These are phyloP conservation scores for Flaveria robusta DNA, from an alignment of 129 eudicot genomes.

Conservation along the genomic window DNA sequence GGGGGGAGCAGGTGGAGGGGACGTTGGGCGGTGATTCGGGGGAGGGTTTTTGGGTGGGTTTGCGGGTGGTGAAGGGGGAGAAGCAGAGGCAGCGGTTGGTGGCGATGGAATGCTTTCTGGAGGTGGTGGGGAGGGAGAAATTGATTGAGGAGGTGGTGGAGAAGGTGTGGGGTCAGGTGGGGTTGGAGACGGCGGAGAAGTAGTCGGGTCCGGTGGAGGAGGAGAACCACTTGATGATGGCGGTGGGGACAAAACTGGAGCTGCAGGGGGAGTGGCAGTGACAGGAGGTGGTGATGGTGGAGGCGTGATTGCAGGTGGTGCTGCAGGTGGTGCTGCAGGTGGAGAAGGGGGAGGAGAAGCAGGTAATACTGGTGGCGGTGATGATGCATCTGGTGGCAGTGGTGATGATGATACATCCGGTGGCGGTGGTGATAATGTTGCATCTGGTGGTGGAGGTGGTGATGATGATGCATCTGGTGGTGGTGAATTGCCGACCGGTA, in stretches of 20 bases:
- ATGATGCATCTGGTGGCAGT: constrained; percentile 13
- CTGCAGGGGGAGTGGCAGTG: constrained; percentile 46
- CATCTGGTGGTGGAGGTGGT: constrained; percentile 32
- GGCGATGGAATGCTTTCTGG: constrained; percentile 50
- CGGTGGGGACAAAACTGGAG: constrained; percentile 49
- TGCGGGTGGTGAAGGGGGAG: constrained; percentile 48
- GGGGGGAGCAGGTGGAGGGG: constrained; percentile 45
- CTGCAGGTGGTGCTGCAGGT: constrained; percentile 54
- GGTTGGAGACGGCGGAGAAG: constrained; percentile 46
- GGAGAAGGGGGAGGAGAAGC: constrained; percentile 45
- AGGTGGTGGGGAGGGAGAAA: constrained; percentile 61
- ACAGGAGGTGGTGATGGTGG: constrained; percentile 47
- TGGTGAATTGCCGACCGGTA: constrained; percentile 39
- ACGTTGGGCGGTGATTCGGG: constrained; percentile 24
- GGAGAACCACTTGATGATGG: constrained; percentile 43
- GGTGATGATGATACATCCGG: constrained; percentile 29
- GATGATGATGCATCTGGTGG: constrained; percentile 43
- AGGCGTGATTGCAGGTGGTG: constrained; percentile 41
- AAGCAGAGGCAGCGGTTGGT: constrained; percentile 33
- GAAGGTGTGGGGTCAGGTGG: constrained; percentile 41
- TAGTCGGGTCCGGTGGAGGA: constrained; percentile 42
- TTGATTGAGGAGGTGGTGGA: constrained; percentile 44
- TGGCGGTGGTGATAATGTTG: constrained; percentile 11
- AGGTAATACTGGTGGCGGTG: constrained; percentile 32
- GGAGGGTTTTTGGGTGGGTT: constrained; percentile 40